These are phyloP conservation scores for Penicillium aurantiogriseum DNA, from an alignment of 2,329 filamentous ascomycete genomes.

Conservation along the genomic window DNA sequence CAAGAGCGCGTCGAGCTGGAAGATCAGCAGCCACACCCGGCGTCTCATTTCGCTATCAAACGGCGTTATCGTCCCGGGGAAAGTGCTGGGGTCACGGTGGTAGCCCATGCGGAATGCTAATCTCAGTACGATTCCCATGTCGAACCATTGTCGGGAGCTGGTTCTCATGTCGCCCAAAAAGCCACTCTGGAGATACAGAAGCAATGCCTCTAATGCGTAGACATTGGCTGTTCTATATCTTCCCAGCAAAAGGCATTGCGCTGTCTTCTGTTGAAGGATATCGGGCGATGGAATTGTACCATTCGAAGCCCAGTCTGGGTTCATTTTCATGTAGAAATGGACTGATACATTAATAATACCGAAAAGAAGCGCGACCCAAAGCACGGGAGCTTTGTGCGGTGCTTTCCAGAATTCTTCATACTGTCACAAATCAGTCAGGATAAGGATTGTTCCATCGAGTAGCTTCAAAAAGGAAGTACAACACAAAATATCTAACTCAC, in stretches of 20 bases:
- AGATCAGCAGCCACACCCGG: conserved; percentile 37
- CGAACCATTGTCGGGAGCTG: background rate
- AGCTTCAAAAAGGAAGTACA: background rate
- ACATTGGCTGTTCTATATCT: conserved; percentile 20
- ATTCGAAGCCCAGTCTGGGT: background rate
- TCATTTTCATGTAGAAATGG: background rate
- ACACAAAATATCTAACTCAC: background rate
- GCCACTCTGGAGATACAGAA: conserved; percentile 38
- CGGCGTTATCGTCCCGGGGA: conserved; percentile 47
- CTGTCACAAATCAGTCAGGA: background rate
- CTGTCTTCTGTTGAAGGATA: background rate
- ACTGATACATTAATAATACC: conserved; percentile 10
- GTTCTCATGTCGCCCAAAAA: conserved; percentile 11
- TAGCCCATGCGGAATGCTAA: conserved; percentile 60
- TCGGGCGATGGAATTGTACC: background rate
- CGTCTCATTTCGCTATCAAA: conserved; percentile 55
- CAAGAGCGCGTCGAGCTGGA: conserved; percentile 58
- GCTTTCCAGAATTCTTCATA: conserved; percentile 21
- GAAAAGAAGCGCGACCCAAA: conserved; percentile 20
- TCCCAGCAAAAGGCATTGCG: conserved; percentile 7
- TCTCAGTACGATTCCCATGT: background rate
- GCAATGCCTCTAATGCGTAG: background rate
- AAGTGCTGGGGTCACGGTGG: conserved; percentile 55
- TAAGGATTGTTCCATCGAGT: no score
- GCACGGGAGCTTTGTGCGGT: conserved; percentile 9